Base-by-base conservation (phyloP, 2,329 filamentous ascomycete genomes). In the Ascochyta viciae-villosae region DNA sequence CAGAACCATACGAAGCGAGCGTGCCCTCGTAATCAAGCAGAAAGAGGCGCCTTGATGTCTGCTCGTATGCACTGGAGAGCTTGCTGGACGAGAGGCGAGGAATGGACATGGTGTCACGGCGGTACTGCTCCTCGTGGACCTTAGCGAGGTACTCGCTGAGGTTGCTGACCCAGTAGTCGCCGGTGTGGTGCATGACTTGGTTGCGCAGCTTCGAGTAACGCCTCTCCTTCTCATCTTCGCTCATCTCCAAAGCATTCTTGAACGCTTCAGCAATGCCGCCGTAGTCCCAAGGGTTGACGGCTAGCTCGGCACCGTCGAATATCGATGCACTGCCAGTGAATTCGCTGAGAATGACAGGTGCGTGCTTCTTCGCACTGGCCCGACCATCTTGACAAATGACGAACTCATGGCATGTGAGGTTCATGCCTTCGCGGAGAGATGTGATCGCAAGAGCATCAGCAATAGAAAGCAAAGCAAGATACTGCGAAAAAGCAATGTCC, bases 281-380 rank as follows among this genome's bases (percentile, higher is more conserved):
- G 74, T 96, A 96, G 73, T 97, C 91, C 94, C 94, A 98, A 0
- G 94, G 94, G 72, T 98, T 98, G 68, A 98, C 89, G 0, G 91
- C 85, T 13, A 98, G 83, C 61, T 95, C 89, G 55, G 91, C 86
- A 41, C 89, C 86, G 15, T 87, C 86, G 68, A 98, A 96, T 2
- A 98, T 83, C 0, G 90, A 91, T 1, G 93, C 88, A 57, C 92
- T 96, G 23, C 94, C 95, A 2, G 94, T 96, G 72, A 98, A 98
- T 74, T 98, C 94, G 61, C 92, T 96, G 50, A 98, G 81, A 62
- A 98, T 96, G 39, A 98, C 82, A 1, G 92, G 93, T 2, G 92
- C 92, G 68, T 95, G 87, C 76, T 91, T 93, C 79, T 92, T 92
- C 2, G 83, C 81, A 59, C 85, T 78, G 47, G 83, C 82, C 63